Evolutionary conservation across 2,329 filamentous ascomycete genomes (phyloP), one percentile per base, ranked within the genome.

Genomic region (Sarocladiaceae sp.): DNA sequence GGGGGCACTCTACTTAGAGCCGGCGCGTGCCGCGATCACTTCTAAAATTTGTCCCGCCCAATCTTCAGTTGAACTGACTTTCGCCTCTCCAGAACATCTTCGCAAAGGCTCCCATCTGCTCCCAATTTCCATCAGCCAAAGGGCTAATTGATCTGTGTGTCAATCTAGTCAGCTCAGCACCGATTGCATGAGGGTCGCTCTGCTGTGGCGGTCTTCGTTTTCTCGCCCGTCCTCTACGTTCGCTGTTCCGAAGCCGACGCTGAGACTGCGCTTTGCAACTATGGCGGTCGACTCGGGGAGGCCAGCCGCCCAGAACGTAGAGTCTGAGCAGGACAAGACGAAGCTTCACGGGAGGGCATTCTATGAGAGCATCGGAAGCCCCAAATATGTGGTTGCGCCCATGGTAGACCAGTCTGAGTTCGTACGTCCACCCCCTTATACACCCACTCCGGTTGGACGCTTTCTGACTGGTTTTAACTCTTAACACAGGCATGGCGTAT

Each of bases 321-420:
- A 50, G 9, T 47, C 50, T 24, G 52, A 55, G 12, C 48, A 57
- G 45, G 95, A 91, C 24, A 51, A 55, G 15, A 49, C 57, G 45
- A 95, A 91, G 62, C 69, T 95, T 18, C 80, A 85, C 55, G 93
- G 93, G 1, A 74, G 93, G 47, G 86, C 85, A 11, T 97, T 98
- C 62, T 98, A 97, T 59, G 82, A 96, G 68, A 95, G 87, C 59
- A 85, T 98, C 49, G 93, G 93, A 18, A 90, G 85, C 48, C 93
- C 93, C 2, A 95, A 88, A 66, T 83, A 85, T 52, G 80, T 98
- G 23, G 76, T 98, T 45, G 93, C 93, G 26, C 93, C 93, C 27
- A 98, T 98, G 93, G 93, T 98, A 18, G 91, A 98, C 59, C 88
- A 96, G 64, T 96, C 89, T 24, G 93, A 98, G 70, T 96, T 97